phyloP scores from a whole-genome alignment of 1,284 basidiomycete genomes.

The Grifola frondosa region DNA sequence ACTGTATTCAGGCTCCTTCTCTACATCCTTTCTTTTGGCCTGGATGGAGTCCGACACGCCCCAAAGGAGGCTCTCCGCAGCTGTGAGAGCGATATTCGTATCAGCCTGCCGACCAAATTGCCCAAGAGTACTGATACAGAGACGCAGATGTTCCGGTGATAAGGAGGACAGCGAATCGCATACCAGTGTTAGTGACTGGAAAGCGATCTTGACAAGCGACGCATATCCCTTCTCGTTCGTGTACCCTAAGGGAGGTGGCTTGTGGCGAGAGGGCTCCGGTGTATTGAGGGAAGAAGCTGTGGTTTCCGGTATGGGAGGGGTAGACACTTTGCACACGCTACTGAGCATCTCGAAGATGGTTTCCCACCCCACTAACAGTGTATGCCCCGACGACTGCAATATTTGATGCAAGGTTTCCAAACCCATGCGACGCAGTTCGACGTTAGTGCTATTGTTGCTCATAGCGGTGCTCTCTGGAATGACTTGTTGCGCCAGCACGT shows the following conservation, averaged over 20 bases:
- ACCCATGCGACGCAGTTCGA: constrained; percentile 84
- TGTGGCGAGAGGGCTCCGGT: constrained; percentile 38
- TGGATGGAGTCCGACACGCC: constrained; percentile 92
- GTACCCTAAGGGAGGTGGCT: constrained; percentile 52
- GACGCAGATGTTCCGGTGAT: constrained; percentile 75
- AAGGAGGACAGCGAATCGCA: constrained; percentile 89
- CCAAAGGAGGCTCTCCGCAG: constrained; percentile 88
- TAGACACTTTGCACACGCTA: constrained; percentile 65
- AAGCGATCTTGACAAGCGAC: constrained; percentile 82
- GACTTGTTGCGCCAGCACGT: constrained; percentile 81
- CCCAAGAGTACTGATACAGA: constrained; percentile 88
- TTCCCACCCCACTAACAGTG: constrained; percentile 89
- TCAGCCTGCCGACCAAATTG: constrained; percentile 91
- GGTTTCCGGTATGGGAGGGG: constrained; percentile 45
- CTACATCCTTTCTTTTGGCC: constrained; percentile 66
- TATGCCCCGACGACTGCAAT: constrained; percentile 88
- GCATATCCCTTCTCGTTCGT: constrained; percentile 64
- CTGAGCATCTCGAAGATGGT: constrained; percentile 89
- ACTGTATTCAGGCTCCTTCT: constrained; percentile 71
- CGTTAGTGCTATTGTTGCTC: constrained; percentile 45
- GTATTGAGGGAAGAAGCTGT: constrained; percentile 37
- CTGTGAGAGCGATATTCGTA: constrained; percentile 93
- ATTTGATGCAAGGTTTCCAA: constrained; percentile 88
- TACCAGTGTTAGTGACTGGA: constrained; percentile 91
- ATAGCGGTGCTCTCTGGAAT: constrained; percentile 49